These are phyloP conservation scores for Kodamaea restingae DNA, from an alignment of 805 yeast genomes.

Conservation along the genomic window DNA sequence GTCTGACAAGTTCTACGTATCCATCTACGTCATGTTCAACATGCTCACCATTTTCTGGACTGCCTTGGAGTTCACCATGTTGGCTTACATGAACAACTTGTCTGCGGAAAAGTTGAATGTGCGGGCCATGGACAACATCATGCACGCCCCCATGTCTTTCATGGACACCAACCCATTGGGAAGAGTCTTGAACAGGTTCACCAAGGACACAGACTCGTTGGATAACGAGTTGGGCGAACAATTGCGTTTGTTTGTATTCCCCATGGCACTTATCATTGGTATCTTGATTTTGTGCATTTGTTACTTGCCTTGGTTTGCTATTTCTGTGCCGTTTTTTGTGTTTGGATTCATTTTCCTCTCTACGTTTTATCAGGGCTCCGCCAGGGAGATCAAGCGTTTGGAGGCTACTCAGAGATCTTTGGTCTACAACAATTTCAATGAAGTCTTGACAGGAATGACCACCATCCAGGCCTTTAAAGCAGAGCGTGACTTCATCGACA, in stretches of 20 bases:
- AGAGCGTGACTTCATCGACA: conserved; percentile 31
- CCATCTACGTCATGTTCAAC: conserved; percentile 33
- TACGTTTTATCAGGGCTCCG: conserved; percentile 46
- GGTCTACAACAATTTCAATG: conserved; percentile 48
- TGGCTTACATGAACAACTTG: conserved; percentile 39
- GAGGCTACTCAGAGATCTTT: conserved; percentile 47
- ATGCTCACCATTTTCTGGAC: conserved; percentile 37
- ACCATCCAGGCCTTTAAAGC: conserved; percentile 44
- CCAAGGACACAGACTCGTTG: conserved; percentile 44
- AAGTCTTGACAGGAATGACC: conserved; percentile 44
- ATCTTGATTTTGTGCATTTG: conserved; percentile 43
- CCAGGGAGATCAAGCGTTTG: conserved; percentile 46
- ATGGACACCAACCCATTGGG: conserved; percentile 44
- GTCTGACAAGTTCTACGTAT: conserved; percentile 32
- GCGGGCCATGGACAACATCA: conserved; percentile 33
- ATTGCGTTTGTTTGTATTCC: conserved; percentile 37
- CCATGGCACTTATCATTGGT: conserved; percentile 38
- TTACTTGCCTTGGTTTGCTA: conserved; percentile 52
- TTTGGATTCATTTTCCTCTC: conserved; percentile 34
- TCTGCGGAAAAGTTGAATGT: conserved; percentile 36
- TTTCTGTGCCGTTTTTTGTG: conserved; percentile 50
- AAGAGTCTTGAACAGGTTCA: conserved; percentile 41
- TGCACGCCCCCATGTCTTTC: conserved; percentile 42
- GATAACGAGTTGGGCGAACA: conserved; percentile 45
- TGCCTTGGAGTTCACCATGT: conserved; percentile 36